Evolutionary conservation across 2,329 filamentous ascomycete species (phyloP).

Genomic region (Penicillium rolfsii): DNA sequence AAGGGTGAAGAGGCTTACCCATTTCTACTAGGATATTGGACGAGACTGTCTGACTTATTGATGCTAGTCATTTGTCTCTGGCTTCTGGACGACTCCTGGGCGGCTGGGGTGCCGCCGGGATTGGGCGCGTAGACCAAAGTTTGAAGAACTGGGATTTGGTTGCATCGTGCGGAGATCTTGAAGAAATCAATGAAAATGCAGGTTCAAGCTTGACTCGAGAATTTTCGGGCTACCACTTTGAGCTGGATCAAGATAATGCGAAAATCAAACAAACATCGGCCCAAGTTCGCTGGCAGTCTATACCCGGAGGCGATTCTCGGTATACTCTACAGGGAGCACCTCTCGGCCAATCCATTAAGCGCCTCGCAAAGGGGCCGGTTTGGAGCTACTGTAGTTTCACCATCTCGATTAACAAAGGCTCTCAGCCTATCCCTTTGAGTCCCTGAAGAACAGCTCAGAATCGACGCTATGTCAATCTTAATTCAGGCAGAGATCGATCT

Average conservation of each 20-base stretch:
- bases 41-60: background rate
- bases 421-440: slow-evolving; percentile 20
- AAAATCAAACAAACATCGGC: background rate
- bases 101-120: slow-evolving; percentile 13
- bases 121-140: slow-evolving; percentile 17
- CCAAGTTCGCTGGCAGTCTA: background rate
- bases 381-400: slow-evolving; percentile 22
- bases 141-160: background rate
- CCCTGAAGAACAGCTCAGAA: slow-evolving; percentile 8
- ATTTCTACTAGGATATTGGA: background rate
- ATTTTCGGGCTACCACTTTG: background rate
- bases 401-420: background rate
- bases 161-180: background rate
- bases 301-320: background rate
- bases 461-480: slow-evolving; percentile 3
- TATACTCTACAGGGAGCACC: background rate
- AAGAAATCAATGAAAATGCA: background rate
- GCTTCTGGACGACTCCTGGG: slow-evolving; percentile 11
- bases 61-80: background rate
- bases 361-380: background rate
- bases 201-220: background rate
- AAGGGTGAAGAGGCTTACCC: background rate
- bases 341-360: background rate
- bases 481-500: background rate
- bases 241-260: background rate